These are phyloP conservation scores for Ajuga chamaepitys DNA, from an alignment of 257 asterid genomes.

Conservation along the genomic window DNA sequence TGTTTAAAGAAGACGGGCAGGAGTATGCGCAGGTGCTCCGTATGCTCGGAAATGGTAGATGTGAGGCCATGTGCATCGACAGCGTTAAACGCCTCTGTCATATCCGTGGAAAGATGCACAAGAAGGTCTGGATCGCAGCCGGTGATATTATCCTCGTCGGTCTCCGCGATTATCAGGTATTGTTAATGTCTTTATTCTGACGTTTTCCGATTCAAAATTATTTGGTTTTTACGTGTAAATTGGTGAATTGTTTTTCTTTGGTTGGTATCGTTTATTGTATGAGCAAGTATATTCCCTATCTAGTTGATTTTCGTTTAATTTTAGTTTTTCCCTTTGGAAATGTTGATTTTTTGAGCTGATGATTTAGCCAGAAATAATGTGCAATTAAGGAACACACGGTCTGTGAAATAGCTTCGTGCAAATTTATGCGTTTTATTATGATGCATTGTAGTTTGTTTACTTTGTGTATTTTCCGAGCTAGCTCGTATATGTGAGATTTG, in stretches of 20 bases:
- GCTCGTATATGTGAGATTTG: neutral
- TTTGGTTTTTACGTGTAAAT: neutral
- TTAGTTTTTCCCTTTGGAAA: neutral
- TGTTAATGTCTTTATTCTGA: no score
- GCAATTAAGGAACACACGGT: no score
- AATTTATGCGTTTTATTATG: neutral
- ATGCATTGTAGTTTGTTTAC: neutral
- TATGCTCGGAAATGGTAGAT: constrained; percentile 90
- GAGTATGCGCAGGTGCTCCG: constrained; percentile 86
- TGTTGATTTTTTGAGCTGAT: no score
- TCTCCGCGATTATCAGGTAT: constrained; percentile 88
- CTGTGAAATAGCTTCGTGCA: no score
- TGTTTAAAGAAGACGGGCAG: constrained; percentile 89
- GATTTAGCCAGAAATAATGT: no score
- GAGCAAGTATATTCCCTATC: no score
- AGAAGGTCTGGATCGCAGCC: constrained; percentile 95
- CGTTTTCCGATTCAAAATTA: neutral
- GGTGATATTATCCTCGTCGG: constrained; percentile 91
- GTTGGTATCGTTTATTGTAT: no score
- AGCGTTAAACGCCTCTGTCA: constrained; percentile 83
- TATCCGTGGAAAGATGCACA: constrained; percentile 93
- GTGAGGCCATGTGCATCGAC: constrained; percentile 84
- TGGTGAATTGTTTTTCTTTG: neutral
- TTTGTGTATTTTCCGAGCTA: neutral
- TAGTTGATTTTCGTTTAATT: no score